Evolutionary conservation across 129 eudicot genomes (phyloP), one percentile per base, ranked within the genome.

Genomic region (Smallanthus sonchifolius): DNA sequence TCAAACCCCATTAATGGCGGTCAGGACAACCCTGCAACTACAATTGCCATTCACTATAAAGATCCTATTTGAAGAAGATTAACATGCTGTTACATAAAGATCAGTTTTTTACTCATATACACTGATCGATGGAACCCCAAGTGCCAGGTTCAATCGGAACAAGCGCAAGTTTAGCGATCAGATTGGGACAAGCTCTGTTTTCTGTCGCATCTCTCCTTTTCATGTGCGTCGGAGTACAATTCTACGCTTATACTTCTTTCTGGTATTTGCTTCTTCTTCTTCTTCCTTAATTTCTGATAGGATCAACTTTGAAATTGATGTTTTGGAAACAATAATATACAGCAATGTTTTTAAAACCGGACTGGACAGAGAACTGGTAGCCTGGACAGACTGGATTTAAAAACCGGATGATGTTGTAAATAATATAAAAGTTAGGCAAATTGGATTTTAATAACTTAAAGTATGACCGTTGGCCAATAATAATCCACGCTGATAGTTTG

Each of bases 201-300:
- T 89, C 98, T 2, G 56, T 87, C 68, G 92, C 98, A 61, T 90
- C 98, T 16, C 88, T 93, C 36, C 90, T 93, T 72, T 90, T 93
- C 77, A 93, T 93, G 98, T 88, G 97, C 63, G 43, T 90, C 24
- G 91, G 78, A 63, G 75, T 88, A 51, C 84, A 88, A 62, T 93
- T 93, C 92, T 88, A 84, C 70, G 83, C 87, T 57, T 93, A 90
- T 64, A 93, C 98, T 71, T 84, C 97, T 48, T 92, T 92, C 91
- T 87, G 97, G 97, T 92, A 84, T 67, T 62, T 77, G n/a, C 38
- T 63, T 3, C 44, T 44, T 6, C 38, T 30, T 9, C 6, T 59
- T 8, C 20, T 49, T 45, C 30, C 30, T 24, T 24, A 1, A 24
- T 24, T 24, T 24, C 30, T 24, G 1, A 24, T 24, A 24, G 4